A percentile compares a stretch with the other conserved stretches of the same genome.
Conservation (phyloP, 1,284 basidiomycete genomes). For the Austroboletus novae-zelandiae region DNA sequence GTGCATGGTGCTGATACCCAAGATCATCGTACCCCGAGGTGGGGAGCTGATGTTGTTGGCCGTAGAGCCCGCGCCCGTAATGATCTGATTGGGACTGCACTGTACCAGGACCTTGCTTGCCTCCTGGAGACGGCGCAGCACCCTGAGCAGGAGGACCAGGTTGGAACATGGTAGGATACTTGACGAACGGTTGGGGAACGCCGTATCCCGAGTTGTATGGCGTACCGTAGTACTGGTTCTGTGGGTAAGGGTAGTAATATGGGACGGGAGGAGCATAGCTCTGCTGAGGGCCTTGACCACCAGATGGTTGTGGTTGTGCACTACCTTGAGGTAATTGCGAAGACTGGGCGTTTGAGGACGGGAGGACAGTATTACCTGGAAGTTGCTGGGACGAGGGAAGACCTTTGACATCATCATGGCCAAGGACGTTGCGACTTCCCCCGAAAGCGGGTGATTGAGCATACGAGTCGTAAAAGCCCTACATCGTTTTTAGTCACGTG, state of each 20-base stretch:
- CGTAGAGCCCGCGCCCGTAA: conserved; percentile 61
- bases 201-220: conserved; percentile 70
- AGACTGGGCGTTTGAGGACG: conserved; percentile 49
- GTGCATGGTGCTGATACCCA: conserved; percentile 54
- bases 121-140: conserved; percentile 57
- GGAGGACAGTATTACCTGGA: conserved; percentile 46
- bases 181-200: conserved; percentile 68
- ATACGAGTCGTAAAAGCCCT: conserved; percentile 77
- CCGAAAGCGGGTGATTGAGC: conserved; percentile 58
- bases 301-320: conserved; percentile 54
- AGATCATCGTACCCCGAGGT: conserved; percentile 66
- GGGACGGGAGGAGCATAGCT: conserved; percentile 57
- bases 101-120: conserved; percentile 57
- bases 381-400: conserved; percentile 58
- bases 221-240: conserved; percentile 70
- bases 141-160: conserved; percentile 63
- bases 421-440: conserved; percentile 56
- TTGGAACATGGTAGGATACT: conserved; percentile 73
- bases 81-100: conserved; percentile 57
- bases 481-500: conserved; percentile 16
- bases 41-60: conserved; percentile 53
- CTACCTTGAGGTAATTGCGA: conserved; percentile 49
- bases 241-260: conserved; percentile 69
- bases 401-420: conserved; percentile 71
- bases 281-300: conserved; percentile 61